Conservation (phyloP, 23 red algal genomes). For the Pyropia haitanensis region DNA sequence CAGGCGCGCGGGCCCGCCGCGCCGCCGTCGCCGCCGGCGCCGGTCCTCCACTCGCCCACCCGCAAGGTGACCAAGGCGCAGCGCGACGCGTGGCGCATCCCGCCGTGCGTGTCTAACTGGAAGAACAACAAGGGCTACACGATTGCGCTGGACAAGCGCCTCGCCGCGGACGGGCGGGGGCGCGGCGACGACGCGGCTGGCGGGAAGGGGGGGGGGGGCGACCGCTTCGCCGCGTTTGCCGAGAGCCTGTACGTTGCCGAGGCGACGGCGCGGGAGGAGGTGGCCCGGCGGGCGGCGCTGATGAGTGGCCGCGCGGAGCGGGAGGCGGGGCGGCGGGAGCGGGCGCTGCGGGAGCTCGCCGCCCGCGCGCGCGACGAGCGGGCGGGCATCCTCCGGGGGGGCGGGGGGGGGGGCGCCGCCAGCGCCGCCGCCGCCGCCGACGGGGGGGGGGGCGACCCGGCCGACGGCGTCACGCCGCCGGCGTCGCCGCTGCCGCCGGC, state of each 20-base stretch:
- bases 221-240: constrained; percentile 66
- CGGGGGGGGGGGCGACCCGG: constrained; percentile 18
- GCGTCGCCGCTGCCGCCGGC: constrained; percentile 8
- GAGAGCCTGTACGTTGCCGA: constrained; percentile 73
- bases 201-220: constrained; percentile 42
- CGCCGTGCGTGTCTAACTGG: constrained; percentile 78
- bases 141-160: constrained; percentile 78
- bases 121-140: constrained; percentile 92
- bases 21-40: constrained; percentile 64
- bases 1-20: constrained; percentile 63
- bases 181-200: constrained; percentile 37
- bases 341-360: constrained; percentile 66
- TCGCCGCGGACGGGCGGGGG: constrained; percentile 62
- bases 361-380: constrained; percentile 56
- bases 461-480: constrained; percentile 11
- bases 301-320: constrained; percentile 26
- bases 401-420: background rate
- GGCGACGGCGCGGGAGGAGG: constrained; percentile 55
- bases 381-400: constrained; percentile 6
- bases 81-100: constrained; percentile 61
- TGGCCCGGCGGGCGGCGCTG: constrained; percentile 56
- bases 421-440: constrained; percentile 1
- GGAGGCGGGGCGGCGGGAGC: constrained; percentile 46
- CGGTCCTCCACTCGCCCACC: constrained; percentile 78
- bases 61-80: constrained; percentile 58